Conservation (phyloP, 2,329 filamentous ascomycete genomes). For the Nakataea oryzae region DNA sequence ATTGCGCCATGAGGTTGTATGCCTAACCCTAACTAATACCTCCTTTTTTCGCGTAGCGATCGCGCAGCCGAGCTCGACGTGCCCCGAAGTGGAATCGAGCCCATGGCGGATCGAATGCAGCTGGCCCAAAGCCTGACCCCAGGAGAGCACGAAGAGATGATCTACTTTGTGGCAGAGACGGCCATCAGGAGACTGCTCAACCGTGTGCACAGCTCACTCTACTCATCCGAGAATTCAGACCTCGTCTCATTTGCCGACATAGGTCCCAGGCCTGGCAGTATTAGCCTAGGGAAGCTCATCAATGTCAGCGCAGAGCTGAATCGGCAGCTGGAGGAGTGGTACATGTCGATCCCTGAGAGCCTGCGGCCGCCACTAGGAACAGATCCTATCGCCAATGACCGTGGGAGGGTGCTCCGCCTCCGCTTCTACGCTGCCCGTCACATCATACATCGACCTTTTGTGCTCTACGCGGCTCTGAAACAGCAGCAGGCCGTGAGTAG, state of each 20-base stretch:
- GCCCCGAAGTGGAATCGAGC: slow-evolving; percentile 24
- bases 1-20: background rate
- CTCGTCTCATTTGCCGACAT: slow-evolving; percentile 9
- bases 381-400: slow-evolving; percentile 46
- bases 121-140: slow-evolving; percentile 20
- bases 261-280: slow-evolving; percentile 8
- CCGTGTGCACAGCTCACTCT: slow-evolving; percentile 29
- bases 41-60: slow-evolving; percentile 35
- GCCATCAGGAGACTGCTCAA: slow-evolving; percentile 29
- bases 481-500: slow-evolving; percentile 6
- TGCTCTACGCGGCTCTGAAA: slow-evolving; percentile 17
- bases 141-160: slow-evolving; percentile 21
- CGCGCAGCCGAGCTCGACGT: slow-evolving; percentile 54
- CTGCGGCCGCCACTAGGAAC: slow-evolving; percentile 41
- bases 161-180: slow-evolving; percentile 29
- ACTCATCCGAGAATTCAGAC: slow-evolving; percentile 18
- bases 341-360: slow-evolving; percentile 22
- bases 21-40: background rate
- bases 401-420: slow-evolving; percentile 56
- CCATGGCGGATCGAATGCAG: slow-evolving; percentile 22
- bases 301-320: slow-evolving; percentile 23
- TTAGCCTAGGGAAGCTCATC: slow-evolving; percentile 18
- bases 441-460: slow-evolving; percentile 57
- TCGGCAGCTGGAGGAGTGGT: slow-evolving; percentile 26
- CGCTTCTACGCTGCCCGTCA: slow-evolving; percentile 65